Evolutionary conservation across 768 basidiomycete genomes (phyloP), one percentile per base, ranked within the genome.

Genomic region (Pleurotus giganteus): DNA sequence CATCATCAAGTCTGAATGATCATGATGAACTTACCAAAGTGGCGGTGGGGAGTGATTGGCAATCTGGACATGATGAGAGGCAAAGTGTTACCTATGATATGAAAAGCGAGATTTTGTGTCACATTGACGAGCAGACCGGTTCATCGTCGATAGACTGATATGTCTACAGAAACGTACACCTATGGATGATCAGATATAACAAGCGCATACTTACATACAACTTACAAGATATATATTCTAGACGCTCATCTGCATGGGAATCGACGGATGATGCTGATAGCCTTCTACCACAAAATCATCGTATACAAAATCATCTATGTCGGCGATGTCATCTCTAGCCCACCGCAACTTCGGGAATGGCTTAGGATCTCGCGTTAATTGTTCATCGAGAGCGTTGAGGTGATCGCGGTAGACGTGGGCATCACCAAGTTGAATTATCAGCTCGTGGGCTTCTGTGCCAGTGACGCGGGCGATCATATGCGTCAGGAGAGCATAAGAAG

Each of bases 381-480:
- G 96, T 41, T 80, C 76, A 65, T 88, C 72, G 36, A 99, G 80
- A n/a, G 94, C 88, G 6, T 86, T 85, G 27, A 97, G 81, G 62
- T 98, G 97, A 65, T 98, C 93, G 45, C 80, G 76, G 71, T 99
- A 98, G 13, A 98, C 91, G 63, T 99, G 97, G 1, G 97, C 95
- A 64, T 99, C 97, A 2, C 97, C 97, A 61, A 98, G 90, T 69
- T 97, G 95, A 58, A 98, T 89, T 65, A 96, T 79, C 53, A 99
- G 84, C 67, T 97, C 95, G 67, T 89, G 86, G 0, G 97, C 83
- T 28, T 86, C 83, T 3, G 91, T 94, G 41, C 81, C 78, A 11
- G 96, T 98, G 55, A 97, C 85, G 23, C 83, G 86, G n/a, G 96
- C 95, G 59, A 99, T 84, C 91, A 99, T 94, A 71, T 98, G 94